Conservation (phyloP, 1,284 basidiomycete species). For the Irpex sp. region DNA sequence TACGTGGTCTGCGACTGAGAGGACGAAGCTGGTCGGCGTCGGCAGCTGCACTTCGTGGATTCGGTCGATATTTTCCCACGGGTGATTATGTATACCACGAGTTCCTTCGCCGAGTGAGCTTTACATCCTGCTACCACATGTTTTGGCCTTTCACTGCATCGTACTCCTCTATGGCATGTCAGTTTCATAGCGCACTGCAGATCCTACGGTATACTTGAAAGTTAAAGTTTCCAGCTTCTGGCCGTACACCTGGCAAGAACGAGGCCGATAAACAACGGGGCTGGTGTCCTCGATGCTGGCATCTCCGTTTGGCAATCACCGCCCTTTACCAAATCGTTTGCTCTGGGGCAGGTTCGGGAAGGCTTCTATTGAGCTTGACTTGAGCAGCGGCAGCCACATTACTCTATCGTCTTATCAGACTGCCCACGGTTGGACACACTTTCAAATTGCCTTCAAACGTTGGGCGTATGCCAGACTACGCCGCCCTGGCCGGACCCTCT, state of each 20-base stretch:
- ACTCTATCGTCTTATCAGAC: neutral
- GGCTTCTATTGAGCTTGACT: neutral
- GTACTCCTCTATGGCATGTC: no score
- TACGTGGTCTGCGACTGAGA: neutral
- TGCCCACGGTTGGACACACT: neutral
- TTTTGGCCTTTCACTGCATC: no score
- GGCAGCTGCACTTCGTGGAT: neutral
- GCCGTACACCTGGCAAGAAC: neutral
- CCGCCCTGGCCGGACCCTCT: neutral
- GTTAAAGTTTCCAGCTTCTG: no score
- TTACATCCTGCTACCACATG: neutral
- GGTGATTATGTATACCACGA: neutral
- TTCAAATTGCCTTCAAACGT: neutral
- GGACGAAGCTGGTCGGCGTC: constrained; percentile 14
- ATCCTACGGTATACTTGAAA: no score
- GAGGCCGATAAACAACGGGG: neutral
- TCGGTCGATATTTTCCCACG: neutral
- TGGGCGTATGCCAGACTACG: neutral
- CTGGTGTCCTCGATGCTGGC: neutral
- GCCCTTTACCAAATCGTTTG: neutral
- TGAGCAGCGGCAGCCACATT: neutral
- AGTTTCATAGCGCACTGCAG: no score
- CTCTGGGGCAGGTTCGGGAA: neutral
- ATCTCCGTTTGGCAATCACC: neutral
- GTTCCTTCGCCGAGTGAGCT: neutral